A percentile compares a stretch with the other conserved stretches of the same genome.
phyloP scores from a whole-genome alignment of 805 yeast genomes.

The Isabelozyma pseudorhagii region DNA sequence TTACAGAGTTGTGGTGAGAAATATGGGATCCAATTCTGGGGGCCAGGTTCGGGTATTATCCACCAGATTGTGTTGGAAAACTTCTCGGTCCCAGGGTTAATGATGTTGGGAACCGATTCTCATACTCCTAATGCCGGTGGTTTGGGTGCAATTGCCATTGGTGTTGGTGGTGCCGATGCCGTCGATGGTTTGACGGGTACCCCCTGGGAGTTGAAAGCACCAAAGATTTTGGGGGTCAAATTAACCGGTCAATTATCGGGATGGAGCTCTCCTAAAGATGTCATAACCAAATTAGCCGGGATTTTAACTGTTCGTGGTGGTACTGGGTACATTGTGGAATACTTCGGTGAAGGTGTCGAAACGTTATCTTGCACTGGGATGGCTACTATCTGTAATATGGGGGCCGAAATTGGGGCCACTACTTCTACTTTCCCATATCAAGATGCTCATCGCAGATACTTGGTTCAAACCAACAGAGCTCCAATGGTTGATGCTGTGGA shows the following conservation, averaged over 20 bases:
- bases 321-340: conserved; percentile 94
- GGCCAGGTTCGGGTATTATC: conserved; percentile 98
- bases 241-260: conserved; percentile 86
- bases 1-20: conserved; percentile 88
- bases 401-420: conserved; percentile 99
- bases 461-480: conserved; percentile 79
- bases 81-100: conserved; percentile 93
- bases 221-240: conserved; percentile 90
- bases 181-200: conserved; percentile 96
- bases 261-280: conserved; percentile 97
- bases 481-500: conserved; percentile 81
- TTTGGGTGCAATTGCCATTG: conserved; percentile 95
- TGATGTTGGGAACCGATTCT: conserved; percentile 98
- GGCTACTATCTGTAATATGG: conserved; percentile 99
- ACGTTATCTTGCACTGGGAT: conserved; percentile 94
- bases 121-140: conserved; percentile 99
- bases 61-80: conserved; percentile 97
- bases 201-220: conserved; percentile 99
- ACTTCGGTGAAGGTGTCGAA: conserved; percentile 92
- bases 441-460: conserved; percentile 72
- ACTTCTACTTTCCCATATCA: conserved; percentile 97
- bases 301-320: conserved; percentile 94
- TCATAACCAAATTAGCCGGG: conserved; percentile 91
- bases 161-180: conserved; percentile 99
- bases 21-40: conserved; percentile 98